These are phyloP conservation scores for Periconia sp. DNA, from an alignment of 2,329 filamentous ascomycete genomes.

Conservation along the genomic window DNA sequence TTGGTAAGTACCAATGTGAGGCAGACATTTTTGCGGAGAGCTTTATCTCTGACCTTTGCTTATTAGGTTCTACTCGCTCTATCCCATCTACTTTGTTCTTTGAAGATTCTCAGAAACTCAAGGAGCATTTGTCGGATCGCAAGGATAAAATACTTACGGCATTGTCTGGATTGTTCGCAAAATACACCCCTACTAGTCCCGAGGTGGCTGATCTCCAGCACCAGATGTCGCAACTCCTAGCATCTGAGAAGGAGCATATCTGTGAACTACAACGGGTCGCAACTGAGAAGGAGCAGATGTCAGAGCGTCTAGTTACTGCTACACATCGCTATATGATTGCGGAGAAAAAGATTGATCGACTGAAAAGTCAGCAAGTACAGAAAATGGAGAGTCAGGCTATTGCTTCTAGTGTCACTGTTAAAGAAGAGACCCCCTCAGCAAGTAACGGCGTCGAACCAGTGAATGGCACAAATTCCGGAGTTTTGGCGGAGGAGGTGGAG, in stretches of 20 bases:
- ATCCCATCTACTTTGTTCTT: constrained; percentile 60
- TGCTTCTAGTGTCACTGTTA: constrained; percentile 22
- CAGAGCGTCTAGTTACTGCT: constrained; percentile 83
- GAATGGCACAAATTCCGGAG: constrained; percentile 61
- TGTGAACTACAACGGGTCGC: constrained; percentile 74
- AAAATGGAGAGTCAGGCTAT: constrained; percentile 86
- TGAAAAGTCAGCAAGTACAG: constrained; percentile 84
- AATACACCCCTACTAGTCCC: constrained; percentile 56
- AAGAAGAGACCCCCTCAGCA: constrained; percentile 46
- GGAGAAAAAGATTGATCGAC: constrained; percentile 89
- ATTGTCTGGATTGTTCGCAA: constrained; percentile 67
- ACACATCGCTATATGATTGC: constrained; percentile 92
- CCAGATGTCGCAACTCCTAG: constrained; percentile 73
- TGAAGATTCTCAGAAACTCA: constrained; percentile 57
- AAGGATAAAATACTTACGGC: constrained; percentile 75
- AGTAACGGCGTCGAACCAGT: constrained; percentile 55
- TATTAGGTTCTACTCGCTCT: constrained; percentile 27
- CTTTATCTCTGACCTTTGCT: constrained; percentile 9
- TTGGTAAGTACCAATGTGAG: constrained; percentile 12
- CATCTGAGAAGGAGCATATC: constrained; percentile 78
- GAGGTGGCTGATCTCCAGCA: constrained; percentile 73
- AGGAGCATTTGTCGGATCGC: constrained; percentile 73
- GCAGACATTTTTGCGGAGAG: not conserved
- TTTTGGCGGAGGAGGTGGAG: constrained; percentile 67
- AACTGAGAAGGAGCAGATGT: constrained; percentile 79